Evolutionary conservation across 768 basidiomycete genomes (phyloP).

Genomic region (Fomitopsis serialis): DNA sequence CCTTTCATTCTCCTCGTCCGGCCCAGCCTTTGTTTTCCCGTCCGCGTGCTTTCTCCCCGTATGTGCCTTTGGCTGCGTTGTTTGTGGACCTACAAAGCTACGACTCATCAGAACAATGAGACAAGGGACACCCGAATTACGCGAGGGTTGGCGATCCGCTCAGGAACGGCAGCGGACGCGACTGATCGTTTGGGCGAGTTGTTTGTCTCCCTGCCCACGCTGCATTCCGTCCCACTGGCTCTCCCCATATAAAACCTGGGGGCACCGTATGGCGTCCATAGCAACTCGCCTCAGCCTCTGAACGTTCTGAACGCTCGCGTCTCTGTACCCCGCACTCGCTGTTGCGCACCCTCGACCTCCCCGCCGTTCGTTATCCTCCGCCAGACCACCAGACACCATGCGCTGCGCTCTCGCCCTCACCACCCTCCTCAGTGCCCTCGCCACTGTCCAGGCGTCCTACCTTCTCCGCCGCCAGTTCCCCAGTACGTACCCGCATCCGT

Average conservation of each 20-base stretch:
- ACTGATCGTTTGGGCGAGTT: conserved; percentile 4
- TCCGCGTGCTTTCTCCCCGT: neutral
- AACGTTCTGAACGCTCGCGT: neutral
- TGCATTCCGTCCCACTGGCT: neutral
- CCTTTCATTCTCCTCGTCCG: conserved; percentile 20
- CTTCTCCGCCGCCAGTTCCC: conserved; percentile 10
- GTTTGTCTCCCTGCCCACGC: conserved; percentile 11
- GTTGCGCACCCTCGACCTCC: conserved; percentile 11
- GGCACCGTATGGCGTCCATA: neutral
- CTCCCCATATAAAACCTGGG: conserved; percentile 11
- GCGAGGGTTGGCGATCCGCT: neutral
- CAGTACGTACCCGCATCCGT: conserved; percentile 4
- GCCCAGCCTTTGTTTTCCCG: conserved; percentile 10
- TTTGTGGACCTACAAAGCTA: neutral
- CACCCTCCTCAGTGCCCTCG: conserved; percentile 35
- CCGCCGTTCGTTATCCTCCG: conserved; percentile 7
- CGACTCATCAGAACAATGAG: neutral
- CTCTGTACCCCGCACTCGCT: neutral
- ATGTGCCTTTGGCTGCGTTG: neutral
- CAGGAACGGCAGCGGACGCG: conserved; percentile 3
- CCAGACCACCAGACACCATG: conserved; percentile 33
- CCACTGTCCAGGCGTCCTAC: conserved; percentile 10
- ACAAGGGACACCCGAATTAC: conserved; percentile 9
- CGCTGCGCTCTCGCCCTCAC: conserved; percentile 40
- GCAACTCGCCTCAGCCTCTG: conserved; percentile 16